Evolutionary conservation across 495 filamentous ascomycete genomes (phyloP).

Genomic region (Trypethelium eluteriae): DNA sequence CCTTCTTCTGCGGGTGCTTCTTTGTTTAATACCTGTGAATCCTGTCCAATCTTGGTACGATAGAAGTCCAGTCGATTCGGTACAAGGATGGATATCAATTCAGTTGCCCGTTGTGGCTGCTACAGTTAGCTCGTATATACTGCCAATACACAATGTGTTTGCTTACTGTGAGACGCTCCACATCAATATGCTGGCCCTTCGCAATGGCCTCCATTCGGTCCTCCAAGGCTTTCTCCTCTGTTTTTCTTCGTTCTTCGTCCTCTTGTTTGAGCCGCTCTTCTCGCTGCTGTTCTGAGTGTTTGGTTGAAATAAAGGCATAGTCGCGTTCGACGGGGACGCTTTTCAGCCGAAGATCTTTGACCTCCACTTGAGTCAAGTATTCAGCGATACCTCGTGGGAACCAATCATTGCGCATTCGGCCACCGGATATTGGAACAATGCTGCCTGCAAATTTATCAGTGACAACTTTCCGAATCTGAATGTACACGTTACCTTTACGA

Average conservation of each 20-base stretch:
- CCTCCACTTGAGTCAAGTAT: slow-evolving; percentile 43
- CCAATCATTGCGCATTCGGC: slow-evolving; percentile 50
- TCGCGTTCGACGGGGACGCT: slow-evolving; percentile 44
- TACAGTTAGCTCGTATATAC: slow-evolving; percentile 13
- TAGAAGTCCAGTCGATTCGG: slow-evolving; percentile 47
- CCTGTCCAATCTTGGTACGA: slow-evolving; percentile 40
- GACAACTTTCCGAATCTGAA: background rate
- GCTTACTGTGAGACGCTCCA: slow-evolving; percentile 13
- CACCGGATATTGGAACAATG: slow-evolving; percentile 46
- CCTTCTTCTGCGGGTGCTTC: slow-evolving; percentile 27
- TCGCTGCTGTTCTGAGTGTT: slow-evolving; percentile 4
- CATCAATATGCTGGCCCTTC: slow-evolving; percentile 19
- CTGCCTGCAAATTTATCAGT: slow-evolving; percentile 36
- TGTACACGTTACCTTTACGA: slow-evolving; percentile 42
- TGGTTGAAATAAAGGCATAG: slow-evolving; percentile 26
- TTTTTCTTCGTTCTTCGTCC: background rate
- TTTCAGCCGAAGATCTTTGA: slow-evolving; percentile 39
- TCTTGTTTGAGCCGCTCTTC: background rate
- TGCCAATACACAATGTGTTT: slow-evolving; percentile 11
- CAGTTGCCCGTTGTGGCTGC: slow-evolving; percentile 43
- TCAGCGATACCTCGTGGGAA: slow-evolving; percentile 48
- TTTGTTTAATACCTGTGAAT: slow-evolving; percentile 12
- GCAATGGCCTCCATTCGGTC: background rate
- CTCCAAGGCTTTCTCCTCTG: background rate
- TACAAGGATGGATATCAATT: slow-evolving; percentile 43